Conservation (phyloP, 169 alveolate species). For the Plasmodium vivax region DNA sequence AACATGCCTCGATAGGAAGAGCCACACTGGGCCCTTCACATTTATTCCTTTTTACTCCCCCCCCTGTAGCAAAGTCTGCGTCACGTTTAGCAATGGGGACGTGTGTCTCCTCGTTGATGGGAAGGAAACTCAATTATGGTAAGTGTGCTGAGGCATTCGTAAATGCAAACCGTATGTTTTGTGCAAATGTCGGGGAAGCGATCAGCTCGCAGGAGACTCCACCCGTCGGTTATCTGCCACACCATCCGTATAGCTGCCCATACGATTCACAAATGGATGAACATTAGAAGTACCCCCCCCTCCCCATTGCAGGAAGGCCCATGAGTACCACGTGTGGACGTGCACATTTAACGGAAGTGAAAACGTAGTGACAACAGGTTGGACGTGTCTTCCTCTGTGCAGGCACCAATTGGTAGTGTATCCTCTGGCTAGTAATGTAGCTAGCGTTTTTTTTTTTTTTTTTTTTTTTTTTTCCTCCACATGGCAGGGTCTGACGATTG, state of each 20-base stretch:
- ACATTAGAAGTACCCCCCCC: not conserved
- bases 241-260: not conserved
- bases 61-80: conserved; percentile 26
- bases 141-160: not conserved
- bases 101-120: conserved; percentile 42
- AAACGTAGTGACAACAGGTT: conserved; percentile 65
- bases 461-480: not conserved
- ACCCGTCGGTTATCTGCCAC: not conserved
- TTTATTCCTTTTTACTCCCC: not conserved
- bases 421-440: not conserved
- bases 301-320: conserved; percentile 50
- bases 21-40: not conserved
- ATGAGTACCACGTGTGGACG: conserved; percentile 69
- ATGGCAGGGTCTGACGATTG: conserved; percentile 70
- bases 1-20: not conserved
- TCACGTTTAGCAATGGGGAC: conserved; percentile 68
- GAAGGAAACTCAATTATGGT: conserved; percentile 6
- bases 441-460: not conserved
- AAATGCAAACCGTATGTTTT: not conserved
- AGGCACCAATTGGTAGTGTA: not conserved
- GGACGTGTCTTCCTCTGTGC: not conserved
- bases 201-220: not conserved
- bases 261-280: not conserved
- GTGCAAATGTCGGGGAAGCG: not conserved
- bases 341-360: conserved; percentile 52